Percentiles rank a stretch among this genome's conserved stretches.
Evolutionary conservation across 805 yeast genomes (phyloP).

Genomic region (Cyberlindnera nakhonratchasimensis): DNA sequence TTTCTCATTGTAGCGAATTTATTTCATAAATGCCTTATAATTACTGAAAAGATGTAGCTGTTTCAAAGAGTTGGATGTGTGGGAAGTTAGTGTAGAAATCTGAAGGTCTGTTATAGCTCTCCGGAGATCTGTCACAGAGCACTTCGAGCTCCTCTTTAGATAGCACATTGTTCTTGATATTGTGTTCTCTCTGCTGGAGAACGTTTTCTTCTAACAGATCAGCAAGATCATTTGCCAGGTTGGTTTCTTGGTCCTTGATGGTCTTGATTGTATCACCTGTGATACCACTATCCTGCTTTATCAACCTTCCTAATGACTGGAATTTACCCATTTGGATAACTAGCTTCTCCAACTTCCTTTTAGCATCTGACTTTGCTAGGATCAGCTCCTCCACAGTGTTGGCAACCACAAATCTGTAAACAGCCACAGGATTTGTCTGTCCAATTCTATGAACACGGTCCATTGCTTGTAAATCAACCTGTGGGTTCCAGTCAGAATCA

Average conservation of each 20-base stretch:
- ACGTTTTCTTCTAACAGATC: constrained; percentile 39
- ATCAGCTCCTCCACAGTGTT: constrained; percentile 84
- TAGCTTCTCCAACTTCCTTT: constrained; percentile 72
- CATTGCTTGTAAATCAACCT: constrained; percentile 94
- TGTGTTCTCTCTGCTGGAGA: constrained; percentile 34
- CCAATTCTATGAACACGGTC: constrained; percentile 95
- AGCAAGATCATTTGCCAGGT: constrained; percentile 39
- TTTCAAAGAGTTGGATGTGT: constrained; percentile 39
- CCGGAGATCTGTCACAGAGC: constrained; percentile 44
- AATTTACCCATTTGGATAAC: constrained; percentile 67
- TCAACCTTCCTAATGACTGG: constrained; percentile 39
- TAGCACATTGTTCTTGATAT: constrained; percentile 22
- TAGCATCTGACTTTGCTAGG: constrained; percentile 73
- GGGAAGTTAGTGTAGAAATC: constrained; percentile 27
- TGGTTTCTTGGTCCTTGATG: constrained; percentile 26
- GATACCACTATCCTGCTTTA: constrained; percentile 30
- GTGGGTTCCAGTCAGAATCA: constrained; percentile 98
- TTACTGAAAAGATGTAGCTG: constrained; percentile 16
- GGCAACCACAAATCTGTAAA: constrained; percentile 71
- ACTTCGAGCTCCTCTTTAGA: constrained; percentile 43
- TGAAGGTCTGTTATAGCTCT: constrained; percentile 36
- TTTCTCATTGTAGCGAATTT: background rate
- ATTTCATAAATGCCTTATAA: background rate
- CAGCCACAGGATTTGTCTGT: constrained; percentile 76
- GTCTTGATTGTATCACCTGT: constrained; percentile 19